Conservation (phyloP, 768 basidiomycete genomes). For the Tylopilus plumbeoviolaceoides region DNA sequence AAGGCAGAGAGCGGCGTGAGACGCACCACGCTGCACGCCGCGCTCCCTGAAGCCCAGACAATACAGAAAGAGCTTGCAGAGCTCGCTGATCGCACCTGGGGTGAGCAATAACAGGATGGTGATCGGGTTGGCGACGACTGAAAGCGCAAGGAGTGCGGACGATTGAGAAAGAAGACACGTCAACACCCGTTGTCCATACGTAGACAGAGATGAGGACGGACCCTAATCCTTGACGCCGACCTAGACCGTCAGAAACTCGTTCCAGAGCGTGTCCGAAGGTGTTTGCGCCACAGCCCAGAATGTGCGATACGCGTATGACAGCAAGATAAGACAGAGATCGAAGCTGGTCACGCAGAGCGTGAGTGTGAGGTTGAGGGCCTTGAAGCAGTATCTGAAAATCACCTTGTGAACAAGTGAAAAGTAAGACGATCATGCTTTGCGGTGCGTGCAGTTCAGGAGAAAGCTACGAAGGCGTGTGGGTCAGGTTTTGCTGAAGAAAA, state of each 20-base stretch:
- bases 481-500: no score
- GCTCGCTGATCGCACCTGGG: not conserved
- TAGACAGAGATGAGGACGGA: not conserved
- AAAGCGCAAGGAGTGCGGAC: conserved; percentile 1
- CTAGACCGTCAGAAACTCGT: conserved; percentile 10
- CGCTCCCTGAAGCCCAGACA: not conserved
- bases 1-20: not conserved
- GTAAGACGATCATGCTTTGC: no score
- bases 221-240: conserved; percentile 11
- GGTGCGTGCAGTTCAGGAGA: no score
- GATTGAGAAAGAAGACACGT: not conserved
- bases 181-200: not conserved
- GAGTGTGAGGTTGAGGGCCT: no score
- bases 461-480: no score
- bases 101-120: conserved; percentile 2
- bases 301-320: conserved; percentile 1
- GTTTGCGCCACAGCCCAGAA: conserved; percentile 15
- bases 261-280: conserved; percentile 22
- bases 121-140: conserved; percentile 11
- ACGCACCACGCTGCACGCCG: conserved; percentile 9
- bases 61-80: not conserved
- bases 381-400: no score
- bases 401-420: no score
- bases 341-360: no score
- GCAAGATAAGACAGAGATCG: conserved; percentile 7